These are phyloP conservation scores for Kernera saxatilis DNA, from an alignment of 345 rosid genomes.

Conservation along the genomic window DNA sequence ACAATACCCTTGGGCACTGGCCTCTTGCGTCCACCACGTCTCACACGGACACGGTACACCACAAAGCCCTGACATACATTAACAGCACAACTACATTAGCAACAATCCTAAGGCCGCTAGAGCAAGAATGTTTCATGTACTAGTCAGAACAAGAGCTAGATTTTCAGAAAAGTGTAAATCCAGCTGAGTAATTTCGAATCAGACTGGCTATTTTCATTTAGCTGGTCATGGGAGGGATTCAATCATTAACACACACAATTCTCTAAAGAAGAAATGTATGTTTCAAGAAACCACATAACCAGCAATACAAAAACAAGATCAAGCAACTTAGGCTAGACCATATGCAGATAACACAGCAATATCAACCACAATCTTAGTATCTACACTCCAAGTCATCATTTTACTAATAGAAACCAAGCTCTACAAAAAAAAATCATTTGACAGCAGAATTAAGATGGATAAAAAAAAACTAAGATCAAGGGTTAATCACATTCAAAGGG, in stretches of 20 bases:
- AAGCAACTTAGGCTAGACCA: neutral
- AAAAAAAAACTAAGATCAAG: neutral
- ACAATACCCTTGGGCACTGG: slow-evolving; percentile 96
- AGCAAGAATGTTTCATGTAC: neutral
- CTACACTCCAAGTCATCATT: neutral
- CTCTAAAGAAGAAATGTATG: neutral
- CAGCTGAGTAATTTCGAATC: neutral
- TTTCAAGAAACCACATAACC: slow-evolving; percentile 31
- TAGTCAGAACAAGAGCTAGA: neutral
- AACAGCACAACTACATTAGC: neutral
- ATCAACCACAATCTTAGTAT: neutral
- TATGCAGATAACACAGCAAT: neutral
- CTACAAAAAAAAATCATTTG: neutral
- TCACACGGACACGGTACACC: slow-evolving; percentile 74
- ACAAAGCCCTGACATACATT: slow-evolving; percentile 58
- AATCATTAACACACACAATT: slow-evolving; percentile 22
- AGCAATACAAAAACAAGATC: slow-evolving; percentile 13
- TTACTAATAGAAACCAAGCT: no score
- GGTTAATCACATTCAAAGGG: neutral
- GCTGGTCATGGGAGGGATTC: slow-evolving; percentile 38
- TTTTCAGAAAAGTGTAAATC: neutral
- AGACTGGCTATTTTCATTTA: neutral
- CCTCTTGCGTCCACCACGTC: slow-evolving; percentile 98
- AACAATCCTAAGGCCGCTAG: neutral
- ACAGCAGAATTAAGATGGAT: neutral